Percentiles rank a stretch among this genome's conserved stretches.
phyloP scores from a whole-genome alignment of 176 grass and related monocot genomes.

The Hsuehochloa calcarea region DNA sequence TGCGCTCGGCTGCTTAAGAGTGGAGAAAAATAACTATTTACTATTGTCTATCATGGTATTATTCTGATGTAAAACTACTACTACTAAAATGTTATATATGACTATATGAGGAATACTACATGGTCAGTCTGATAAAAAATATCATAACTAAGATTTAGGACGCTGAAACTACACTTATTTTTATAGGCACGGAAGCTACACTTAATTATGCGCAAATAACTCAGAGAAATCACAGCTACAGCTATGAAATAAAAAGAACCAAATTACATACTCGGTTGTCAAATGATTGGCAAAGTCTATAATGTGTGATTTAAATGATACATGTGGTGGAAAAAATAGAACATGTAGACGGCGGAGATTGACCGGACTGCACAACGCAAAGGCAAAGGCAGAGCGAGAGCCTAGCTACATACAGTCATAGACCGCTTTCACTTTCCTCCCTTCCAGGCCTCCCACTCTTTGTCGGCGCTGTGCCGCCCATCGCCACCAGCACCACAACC shows the following conservation, averaged over 20 bases:
- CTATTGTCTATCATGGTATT: background rate
- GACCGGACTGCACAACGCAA: background rate
- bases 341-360: conserved; percentile 36
- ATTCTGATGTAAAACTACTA: background rate
- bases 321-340: conserved; percentile 24
- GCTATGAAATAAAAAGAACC: background rate
- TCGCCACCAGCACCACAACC: background rate
- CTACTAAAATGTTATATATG: no score
- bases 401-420: background rate
- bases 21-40: background rate
- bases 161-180: no score
- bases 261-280: background rate
- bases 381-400: background rate
- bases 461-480: conserved; percentile 19
- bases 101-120: no score
- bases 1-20: background rate
- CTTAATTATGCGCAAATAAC: background rate
- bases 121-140: no score
- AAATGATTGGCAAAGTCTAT: background rate
- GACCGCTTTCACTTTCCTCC: background rate
- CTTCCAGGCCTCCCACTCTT: background rate
- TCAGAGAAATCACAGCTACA: background rate
- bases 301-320: background rate
- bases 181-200: no score
- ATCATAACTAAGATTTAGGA: no score